Conservation (phyloP, 2,329 filamentous ascomycete species). For the Bipolaris oryzae region DNA sequence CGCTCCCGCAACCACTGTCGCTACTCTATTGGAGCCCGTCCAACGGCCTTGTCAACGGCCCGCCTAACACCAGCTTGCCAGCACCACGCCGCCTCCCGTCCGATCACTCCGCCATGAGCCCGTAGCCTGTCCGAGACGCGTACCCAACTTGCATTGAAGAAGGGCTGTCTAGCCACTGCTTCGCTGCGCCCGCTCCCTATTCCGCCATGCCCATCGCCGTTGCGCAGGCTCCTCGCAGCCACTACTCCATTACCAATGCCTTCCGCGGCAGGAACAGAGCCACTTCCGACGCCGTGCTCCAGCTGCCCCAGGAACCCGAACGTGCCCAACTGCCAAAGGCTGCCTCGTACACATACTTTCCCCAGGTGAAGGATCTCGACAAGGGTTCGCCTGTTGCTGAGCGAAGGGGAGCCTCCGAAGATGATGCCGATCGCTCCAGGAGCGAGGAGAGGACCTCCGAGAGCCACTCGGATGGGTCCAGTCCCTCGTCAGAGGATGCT, state of each 20-base stretch:
- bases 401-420: conserved; percentile 41
- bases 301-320: conserved; percentile 31
- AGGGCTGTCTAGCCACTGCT: conserved; percentile 4
- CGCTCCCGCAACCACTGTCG: conserved; percentile 9
- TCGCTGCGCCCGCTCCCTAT: conserved; percentile 3
- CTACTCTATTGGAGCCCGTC: neutral
- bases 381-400: conserved; percentile 38
- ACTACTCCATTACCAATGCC: conserved; percentile 39
- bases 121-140: conserved; percentile 16
- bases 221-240: conserved; percentile 37
- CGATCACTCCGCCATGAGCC: conserved; percentile 28
- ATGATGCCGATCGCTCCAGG: conserved; percentile 35
- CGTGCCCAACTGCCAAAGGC: conserved; percentile 45
- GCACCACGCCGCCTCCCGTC: conserved; percentile 20
- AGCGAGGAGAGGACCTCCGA: conserved; percentile 43
- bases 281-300: conserved; percentile 39
- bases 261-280: conserved; percentile 41
- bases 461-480: conserved; percentile 53
- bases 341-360: conserved; percentile 51
- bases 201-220: conserved; percentile 43
- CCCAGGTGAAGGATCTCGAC: conserved; percentile 45
- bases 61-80: conserved; percentile 12
- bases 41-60: conserved; percentile 24
- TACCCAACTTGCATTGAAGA: neutral
- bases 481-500: conserved; percentile 50